These are phyloP conservation scores for Geosmithia flava DNA, from an alignment of 2,329 filamentous ascomycete species.

Conservation along the genomic window DNA sequence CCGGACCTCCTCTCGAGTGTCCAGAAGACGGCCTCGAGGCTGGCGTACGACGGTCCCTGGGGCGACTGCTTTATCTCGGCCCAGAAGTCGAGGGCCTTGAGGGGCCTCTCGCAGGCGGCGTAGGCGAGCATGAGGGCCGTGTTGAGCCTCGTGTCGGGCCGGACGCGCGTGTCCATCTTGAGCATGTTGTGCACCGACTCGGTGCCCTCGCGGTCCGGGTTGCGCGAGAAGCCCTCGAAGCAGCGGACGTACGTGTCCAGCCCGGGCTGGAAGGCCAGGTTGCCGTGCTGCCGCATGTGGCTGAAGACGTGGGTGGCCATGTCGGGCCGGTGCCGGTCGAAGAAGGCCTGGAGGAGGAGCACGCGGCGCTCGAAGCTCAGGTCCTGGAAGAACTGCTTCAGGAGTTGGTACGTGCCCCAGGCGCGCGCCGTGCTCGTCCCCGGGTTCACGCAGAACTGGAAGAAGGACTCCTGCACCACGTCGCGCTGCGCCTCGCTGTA, in stretches of 20 bases:
- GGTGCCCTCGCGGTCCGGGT: conserved; percentile 44
- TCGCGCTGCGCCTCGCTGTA: conserved; percentile 59
- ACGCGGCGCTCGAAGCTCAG: conserved; percentile 54
- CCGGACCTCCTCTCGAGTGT: conserved; percentile 54
- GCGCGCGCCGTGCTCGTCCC: conserved; percentile 47
- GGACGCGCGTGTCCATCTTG: conserved; percentile 77
- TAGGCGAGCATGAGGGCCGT: conserved; percentile 87
- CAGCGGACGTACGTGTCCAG: conserved; percentile 65
- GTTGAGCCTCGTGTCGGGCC: conserved; percentile 61
- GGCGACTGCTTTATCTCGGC: conserved; percentile 65
- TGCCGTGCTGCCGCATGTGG: conserved; percentile 76
- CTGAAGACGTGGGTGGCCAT: conserved; percentile 82
- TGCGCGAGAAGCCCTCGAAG: conserved; percentile 61
- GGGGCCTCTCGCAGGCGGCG: conserved; percentile 51
- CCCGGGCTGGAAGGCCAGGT: conserved; percentile 50
- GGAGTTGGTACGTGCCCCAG: conserved; percentile 55
- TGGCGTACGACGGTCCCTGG: conserved; percentile 80
- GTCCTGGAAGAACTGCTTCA: conserved; percentile 52
- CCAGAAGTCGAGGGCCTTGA: conserved; percentile 69
- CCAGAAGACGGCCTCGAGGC: conserved; percentile 69
- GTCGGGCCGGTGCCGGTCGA: conserved; percentile 62
- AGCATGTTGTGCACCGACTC: conserved; percentile 82
- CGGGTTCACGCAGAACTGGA: conserved; percentile 54
- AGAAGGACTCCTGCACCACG: conserved; percentile 52
- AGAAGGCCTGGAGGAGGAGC: conserved; percentile 71